Evolutionary conservation across 2,329 filamentous ascomycete genomes (phyloP).

Genomic region (Macrophomina phaseolina): DNA sequence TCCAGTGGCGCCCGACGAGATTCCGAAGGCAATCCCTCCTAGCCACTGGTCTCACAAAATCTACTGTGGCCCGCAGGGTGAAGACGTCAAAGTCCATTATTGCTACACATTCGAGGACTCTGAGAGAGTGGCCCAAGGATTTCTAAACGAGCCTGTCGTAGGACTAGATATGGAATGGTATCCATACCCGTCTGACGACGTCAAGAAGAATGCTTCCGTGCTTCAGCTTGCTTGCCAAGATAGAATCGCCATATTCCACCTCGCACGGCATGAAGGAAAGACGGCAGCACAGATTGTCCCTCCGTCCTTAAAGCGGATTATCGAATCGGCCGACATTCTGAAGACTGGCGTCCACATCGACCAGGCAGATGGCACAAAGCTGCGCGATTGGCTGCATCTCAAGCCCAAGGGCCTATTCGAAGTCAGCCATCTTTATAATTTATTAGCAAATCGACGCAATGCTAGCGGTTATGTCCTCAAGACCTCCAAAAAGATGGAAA

Average conservation of each 20-base stretch:
- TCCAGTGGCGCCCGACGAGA: neutral
- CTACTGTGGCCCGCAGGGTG: conserved; percentile 62
- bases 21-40: neutral
- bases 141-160: conserved; percentile 71
- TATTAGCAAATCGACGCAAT: conserved; percentile 63
- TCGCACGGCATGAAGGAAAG: conserved; percentile 62
- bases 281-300: conserved; percentile 65
- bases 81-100: conserved; percentile 75
- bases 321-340: conserved; percentile 71
- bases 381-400: conserved; percentile 70
- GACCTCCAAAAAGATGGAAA: conserved; percentile 67
- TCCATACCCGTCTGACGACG: conserved; percentile 50
- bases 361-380: conserved; percentile 64
- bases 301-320: conserved; percentile 71
- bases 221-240: conserved; percentile 82
- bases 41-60: conserved; percentile 70
- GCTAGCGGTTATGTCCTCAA: conserved; percentile 63
- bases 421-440: conserved; percentile 79
- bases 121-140: conserved; percentile 70
- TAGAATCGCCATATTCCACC: conserved; percentile 80
- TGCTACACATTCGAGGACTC: conserved; percentile 71
- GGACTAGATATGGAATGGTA: conserved; percentile 93
- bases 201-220: conserved; percentile 75
- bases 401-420: conserved; percentile 74
- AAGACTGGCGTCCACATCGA: conserved; percentile 81